A percentile compares a stretch with the other conserved stretches of the same genome.
Conservation (phyloP, 2,329 filamentous ascomycete genomes). For the Chrysosporium queenslandicum region DNA sequence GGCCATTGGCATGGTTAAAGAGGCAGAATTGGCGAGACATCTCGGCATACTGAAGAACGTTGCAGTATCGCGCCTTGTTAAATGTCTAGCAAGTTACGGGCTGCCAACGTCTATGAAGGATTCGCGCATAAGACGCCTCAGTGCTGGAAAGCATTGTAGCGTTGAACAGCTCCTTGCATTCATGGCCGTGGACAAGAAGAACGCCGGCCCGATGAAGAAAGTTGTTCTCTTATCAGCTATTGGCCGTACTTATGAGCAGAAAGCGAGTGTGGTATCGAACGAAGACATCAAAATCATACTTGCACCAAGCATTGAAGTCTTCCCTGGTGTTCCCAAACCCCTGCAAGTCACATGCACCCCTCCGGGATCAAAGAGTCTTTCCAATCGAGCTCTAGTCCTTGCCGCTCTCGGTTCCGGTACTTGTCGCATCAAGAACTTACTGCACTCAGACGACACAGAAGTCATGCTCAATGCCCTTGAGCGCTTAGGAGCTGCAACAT, state of each 20-base stretch:
- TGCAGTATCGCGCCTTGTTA: slow-evolving; percentile 78
- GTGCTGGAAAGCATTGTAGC: slow-evolving; percentile 76
- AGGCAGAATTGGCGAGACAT: slow-evolving; percentile 84
- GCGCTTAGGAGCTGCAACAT: slow-evolving; percentile 73
- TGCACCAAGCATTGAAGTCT: slow-evolving; percentile 65
- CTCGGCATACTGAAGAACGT: slow-evolving; percentile 75
- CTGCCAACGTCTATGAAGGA: slow-evolving; percentile 78
- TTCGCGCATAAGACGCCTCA: slow-evolving; percentile 68
- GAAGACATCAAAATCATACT: slow-evolving; percentile 71
- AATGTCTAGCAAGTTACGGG: slow-evolving; percentile 90
- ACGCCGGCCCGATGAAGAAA: slow-evolving; percentile 89
- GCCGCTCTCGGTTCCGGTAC: slow-evolving; percentile 79
- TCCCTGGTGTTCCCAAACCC: slow-evolving; percentile 56
- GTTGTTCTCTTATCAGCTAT: slow-evolving; percentile 86
- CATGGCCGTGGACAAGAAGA: slow-evolving; percentile 99
- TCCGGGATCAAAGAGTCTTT: slow-evolving; percentile 95
- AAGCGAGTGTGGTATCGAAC: slow-evolving; percentile 83
- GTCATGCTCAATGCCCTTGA: slow-evolving; percentile 92
- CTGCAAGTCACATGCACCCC: slow-evolving; percentile 69
- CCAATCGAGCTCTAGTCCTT: slow-evolving; percentile 87
- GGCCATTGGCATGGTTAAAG: slow-evolving; percentile 96
- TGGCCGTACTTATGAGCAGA: slow-evolving; percentile 74
- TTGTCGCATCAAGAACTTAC: slow-evolving; percentile 79
- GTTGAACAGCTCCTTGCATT: slow-evolving; percentile 78
- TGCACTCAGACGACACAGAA: slow-evolving; percentile 94